Evolutionary conservation across 83 land plant species (phyloP).

Genomic region (Thuja plicata): DNA sequence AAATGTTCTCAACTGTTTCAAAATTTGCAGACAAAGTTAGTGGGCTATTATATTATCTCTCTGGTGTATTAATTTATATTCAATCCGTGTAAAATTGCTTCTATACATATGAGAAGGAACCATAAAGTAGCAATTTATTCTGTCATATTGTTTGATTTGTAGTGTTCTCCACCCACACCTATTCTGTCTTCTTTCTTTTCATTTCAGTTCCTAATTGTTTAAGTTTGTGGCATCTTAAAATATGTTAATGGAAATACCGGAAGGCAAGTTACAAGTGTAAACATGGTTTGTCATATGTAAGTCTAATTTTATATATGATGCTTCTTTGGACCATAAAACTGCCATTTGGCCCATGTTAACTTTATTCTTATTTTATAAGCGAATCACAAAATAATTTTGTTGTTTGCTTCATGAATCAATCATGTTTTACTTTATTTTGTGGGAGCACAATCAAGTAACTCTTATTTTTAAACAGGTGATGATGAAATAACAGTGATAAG

Average conservation of each 20-base stretch:
- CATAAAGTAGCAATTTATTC: background rate
- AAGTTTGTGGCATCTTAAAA: background rate
- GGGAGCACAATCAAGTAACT: background rate
- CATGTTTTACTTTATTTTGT: background rate
- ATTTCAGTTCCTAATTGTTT: background rate
- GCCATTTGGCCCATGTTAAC: background rate
- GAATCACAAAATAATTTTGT: background rate
- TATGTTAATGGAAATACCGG: background rate
- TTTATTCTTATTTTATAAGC: background rate
- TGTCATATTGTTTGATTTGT: background rate
- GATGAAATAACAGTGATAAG: background rate
- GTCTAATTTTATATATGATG: background rate
- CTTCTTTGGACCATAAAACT: background rate
- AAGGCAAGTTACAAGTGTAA: background rate
- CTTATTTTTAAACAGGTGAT: too few species aligned
- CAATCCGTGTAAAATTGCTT: background rate
- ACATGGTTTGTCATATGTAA: background rate
- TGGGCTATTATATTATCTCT: background rate
- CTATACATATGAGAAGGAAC: background rate
- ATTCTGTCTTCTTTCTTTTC: background rate
- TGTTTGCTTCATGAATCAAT: background rate
- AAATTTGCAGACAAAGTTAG: background rate
- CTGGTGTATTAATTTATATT: background rate
- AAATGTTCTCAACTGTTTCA: slow-evolving; percentile 5
- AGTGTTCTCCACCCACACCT: background rate